These are phyloP conservation scores for Lasiosphaeria miniovina DNA, from an alignment of 495 filamentous ascomycete species.

Conservation along the genomic window DNA sequence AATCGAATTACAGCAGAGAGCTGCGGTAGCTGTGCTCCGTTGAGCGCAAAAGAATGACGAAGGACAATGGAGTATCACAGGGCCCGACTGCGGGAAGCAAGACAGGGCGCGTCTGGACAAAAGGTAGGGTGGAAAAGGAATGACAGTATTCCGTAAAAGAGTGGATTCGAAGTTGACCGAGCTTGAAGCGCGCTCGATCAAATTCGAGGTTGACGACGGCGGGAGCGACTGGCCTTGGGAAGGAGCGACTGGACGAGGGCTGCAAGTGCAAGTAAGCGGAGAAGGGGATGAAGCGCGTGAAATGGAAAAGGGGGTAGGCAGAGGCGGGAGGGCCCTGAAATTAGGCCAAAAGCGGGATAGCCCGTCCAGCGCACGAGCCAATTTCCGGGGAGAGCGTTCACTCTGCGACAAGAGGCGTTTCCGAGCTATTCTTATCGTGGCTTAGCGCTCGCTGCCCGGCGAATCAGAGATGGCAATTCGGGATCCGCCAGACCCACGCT, in stretches of 20 bases:
- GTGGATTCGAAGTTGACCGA: neutral
- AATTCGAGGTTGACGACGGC: neutral
- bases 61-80: neutral
- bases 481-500: neutral
- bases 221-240: neutral
- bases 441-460: neutral
- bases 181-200: constrained; percentile 6
- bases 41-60: neutral
- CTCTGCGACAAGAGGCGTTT: constrained; percentile 17
- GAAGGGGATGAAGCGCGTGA: neutral
- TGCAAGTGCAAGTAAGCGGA: neutral
- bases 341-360: constrained; percentile 13
- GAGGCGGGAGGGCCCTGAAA: neutral
- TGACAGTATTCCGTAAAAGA: neutral
- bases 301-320: constrained; percentile 14
- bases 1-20: constrained; percentile 4
- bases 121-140: neutral
- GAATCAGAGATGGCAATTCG: constrained; percentile 2
- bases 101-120: neutral
- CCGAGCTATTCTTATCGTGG: constrained; percentile 1
- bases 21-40: constrained; percentile 1
- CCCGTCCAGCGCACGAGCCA: constrained; percentile 13
- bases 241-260: constrained; percentile 2
- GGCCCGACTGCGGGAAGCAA: neutral
- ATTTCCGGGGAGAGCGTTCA: constrained; percentile 11